Conservation (phyloP, 1,284 basidiomycete species). For the Sanguinoderma infundibulare region DNA sequence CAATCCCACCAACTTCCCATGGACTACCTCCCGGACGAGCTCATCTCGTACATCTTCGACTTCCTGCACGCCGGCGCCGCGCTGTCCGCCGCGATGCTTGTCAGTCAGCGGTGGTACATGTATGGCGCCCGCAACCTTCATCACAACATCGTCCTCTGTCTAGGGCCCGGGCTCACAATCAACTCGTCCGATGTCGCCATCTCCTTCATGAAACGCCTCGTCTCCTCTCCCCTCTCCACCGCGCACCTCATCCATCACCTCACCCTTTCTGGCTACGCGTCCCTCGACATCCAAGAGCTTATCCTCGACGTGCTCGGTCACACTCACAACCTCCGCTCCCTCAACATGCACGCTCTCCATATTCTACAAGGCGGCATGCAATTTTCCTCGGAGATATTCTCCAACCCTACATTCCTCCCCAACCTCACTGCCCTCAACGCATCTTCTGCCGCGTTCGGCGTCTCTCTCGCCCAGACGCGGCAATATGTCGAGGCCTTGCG, state of each 20-base stretch:
- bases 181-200: constrained; percentile 13
- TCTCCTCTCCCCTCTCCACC: constrained; percentile 21
- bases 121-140: constrained; percentile 27
- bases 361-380: constrained; percentile 8
- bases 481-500: constrained; percentile 13
- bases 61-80: constrained; percentile 11
- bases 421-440: constrained; percentile 19
- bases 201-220: constrained; percentile 22
- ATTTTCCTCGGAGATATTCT: constrained; percentile 9
- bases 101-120: constrained; percentile 24
- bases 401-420: constrained; percentile 19
- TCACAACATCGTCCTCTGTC: constrained; percentile 16
- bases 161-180: constrained; percentile 12
- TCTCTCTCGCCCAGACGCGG: constrained; percentile 2
- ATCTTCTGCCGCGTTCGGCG: constrained; percentile 3
- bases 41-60: constrained; percentile 24
- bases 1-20: constrained; percentile 6
- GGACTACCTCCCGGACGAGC: constrained; percentile 25
- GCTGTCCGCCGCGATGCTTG: constrained; percentile 23
- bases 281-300: constrained; percentile 15
- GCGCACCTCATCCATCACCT: constrained; percentile 28
- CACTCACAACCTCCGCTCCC: constrained; percentile 24
- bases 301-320: constrained; percentile 20
- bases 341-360: constrained; percentile 18
- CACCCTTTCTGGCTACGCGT: constrained; percentile 15